Evolutionary conservation across 345 rosid genomes (phyloP).

Genomic region (Alliaria petiolata): DNA sequence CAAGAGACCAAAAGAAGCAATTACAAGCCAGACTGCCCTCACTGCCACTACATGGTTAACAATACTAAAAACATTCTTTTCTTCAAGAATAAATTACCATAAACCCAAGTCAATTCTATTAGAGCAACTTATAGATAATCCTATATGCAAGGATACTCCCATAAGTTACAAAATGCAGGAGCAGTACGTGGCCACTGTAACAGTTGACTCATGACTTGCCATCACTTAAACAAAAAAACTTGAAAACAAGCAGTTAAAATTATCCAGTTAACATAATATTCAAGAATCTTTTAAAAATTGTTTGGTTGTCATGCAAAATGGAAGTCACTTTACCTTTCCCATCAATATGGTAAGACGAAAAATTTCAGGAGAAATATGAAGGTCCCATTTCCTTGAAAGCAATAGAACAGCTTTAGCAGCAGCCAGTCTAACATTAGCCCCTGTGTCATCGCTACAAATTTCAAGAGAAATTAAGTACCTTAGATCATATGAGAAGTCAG

Average conservation of each 20-base stretch:
- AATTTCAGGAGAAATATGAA: conserved; percentile 66
- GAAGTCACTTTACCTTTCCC: conserved; percentile 54
- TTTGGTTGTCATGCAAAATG: conserved; percentile 7
- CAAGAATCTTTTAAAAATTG: neutral
- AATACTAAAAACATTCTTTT: neutral
- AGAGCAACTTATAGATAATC: neutral
- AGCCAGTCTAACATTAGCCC: conserved; percentile 57
- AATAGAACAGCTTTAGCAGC: conserved; percentile 84
- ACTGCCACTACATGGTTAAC: neutral
- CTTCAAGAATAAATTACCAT: conserved; percentile 6
- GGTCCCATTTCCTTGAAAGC: conserved; percentile 92
- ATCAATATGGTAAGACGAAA: conserved; percentile 56
- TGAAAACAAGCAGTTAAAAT: neutral
- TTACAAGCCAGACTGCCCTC: neutral
- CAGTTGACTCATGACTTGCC: conserved; percentile 7
- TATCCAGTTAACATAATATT: neutral
- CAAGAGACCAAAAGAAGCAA: conserved; percentile 12
- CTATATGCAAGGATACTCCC: conserved; percentile 16
- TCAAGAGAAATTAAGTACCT: conserved; percentile 19
- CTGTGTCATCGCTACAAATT: conserved; percentile 48
- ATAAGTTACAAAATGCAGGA: conserved; percentile 12
- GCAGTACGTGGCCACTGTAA: neutral
- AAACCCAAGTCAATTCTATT: conserved; percentile 1
- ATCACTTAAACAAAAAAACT: neutral
- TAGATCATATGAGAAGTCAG: conserved; percentile 6